A percentile compares a stretch with the other conserved stretches of the same genome.
These are phyloP conservation scores for Kentomonas sorsogonicus DNA, from an alignment of 208 protist species.

Conservation along the genomic window DNA sequence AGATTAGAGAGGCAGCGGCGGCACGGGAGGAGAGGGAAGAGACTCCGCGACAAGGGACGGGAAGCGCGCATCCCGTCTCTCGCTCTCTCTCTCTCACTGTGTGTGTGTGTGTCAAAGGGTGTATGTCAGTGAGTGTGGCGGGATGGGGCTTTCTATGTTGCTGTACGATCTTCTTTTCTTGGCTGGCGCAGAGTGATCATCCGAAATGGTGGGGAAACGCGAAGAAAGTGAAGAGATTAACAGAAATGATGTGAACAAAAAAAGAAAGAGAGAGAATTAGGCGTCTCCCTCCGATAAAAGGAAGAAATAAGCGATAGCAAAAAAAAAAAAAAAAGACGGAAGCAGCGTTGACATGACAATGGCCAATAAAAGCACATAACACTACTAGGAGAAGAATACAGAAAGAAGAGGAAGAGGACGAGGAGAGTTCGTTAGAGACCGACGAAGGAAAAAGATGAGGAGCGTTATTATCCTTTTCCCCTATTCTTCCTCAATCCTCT, in stretches of 20 bases:
- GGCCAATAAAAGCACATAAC: neutral
- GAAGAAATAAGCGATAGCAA: neutral
- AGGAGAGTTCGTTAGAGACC: neutral
- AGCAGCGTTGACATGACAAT: conserved; percentile 1
- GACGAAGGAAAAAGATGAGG: neutral
- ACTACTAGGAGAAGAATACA: conserved; percentile 7
- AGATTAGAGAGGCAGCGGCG: no score
- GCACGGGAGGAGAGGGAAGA: no score
- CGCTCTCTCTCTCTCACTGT: no score
- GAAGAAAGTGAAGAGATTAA: neutral
- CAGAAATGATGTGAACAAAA: neutral
- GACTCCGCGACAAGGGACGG: no score
- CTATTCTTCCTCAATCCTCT: neutral
- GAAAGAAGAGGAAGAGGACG: conserved; percentile 1
- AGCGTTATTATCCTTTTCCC: neutral
- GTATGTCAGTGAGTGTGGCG: neutral
- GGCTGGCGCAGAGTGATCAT: no score
- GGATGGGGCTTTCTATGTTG: neutral
- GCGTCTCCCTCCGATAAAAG: neutral
- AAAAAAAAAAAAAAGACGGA: conserved; percentile 2
- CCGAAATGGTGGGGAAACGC: neutral
- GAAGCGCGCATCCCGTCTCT: no score
- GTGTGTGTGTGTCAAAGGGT: neutral
- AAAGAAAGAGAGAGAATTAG: neutral
- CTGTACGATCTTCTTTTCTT: neutral